A percentile compares a stretch with the other conserved stretches of the same genome.
phyloP scores from a whole-genome alignment of 1,284 basidiomycete genomes.

The Serendipita sp. region DNA sequence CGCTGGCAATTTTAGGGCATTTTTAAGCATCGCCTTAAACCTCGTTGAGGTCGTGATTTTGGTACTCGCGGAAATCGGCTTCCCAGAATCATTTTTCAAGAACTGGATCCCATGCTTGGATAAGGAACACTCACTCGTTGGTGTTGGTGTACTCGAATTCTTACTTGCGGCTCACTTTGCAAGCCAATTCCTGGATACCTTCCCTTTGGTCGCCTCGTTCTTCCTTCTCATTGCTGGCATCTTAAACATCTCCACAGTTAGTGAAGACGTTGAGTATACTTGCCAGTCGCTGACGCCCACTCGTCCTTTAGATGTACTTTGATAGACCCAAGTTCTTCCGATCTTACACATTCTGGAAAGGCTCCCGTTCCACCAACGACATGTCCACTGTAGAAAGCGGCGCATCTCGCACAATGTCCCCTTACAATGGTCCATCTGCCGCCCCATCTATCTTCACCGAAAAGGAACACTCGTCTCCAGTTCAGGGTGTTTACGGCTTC shows the following conservation, averaged over 20 bases:
- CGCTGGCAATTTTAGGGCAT: conserved; percentile 76
- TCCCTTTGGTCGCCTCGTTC: conserved; percentile 73
- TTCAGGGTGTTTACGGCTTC: not conserved
- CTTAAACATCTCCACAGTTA: conserved; percentile 60
- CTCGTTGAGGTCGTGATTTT: conserved; percentile 63
- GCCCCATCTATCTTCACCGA: not conserved
- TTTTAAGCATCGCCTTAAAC: conserved; percentile 69
- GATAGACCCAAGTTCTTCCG: conserved; percentile 6
- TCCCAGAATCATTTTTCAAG: conserved; percentile 59
- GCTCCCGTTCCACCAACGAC: not conserved
- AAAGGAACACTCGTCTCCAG: not conserved
- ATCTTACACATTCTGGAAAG: conserved; percentile 5
- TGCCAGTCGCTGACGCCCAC: not conserved
- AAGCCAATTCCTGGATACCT: conserved; percentile 26
- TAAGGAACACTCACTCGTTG: conserved; percentile 61
- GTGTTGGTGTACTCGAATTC: conserved; percentile 70
- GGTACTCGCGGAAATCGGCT: conserved; percentile 52
- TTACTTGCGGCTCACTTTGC: conserved; percentile 28
- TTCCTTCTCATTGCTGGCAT: conserved; percentile 76
- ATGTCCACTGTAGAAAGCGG: not conserved
- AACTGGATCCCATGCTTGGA: conserved; percentile 81
- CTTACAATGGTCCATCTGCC: not conserved
- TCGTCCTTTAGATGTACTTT: not conserved
- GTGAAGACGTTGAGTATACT: conserved; percentile 10
- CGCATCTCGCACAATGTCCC: not conserved